Percentiles rank a stretch among this genome's conserved stretches.
Conservation (phyloP, 1,284 basidiomycete genomes). For the Omphalotus olearius region DNA sequence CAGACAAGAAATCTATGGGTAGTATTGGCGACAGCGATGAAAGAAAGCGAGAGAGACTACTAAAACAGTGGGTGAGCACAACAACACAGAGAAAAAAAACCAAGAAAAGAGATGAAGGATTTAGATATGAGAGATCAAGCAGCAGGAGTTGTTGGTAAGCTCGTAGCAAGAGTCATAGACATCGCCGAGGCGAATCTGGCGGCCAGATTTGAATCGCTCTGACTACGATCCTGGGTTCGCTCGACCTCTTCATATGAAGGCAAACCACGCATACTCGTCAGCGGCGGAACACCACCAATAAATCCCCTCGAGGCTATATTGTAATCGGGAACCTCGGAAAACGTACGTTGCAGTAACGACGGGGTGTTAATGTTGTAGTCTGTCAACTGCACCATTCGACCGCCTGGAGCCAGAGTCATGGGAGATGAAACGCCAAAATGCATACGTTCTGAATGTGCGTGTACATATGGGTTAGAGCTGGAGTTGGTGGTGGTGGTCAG, state of each 20-base stretch:
- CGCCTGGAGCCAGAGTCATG: background rate
- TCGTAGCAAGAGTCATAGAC: too few species aligned
- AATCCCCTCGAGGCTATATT: conserved; percentile 77
- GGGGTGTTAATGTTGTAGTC: conserved; percentile 16
- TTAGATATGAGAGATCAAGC: too few species aligned
- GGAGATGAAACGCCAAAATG: too few species aligned
- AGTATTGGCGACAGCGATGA: too few species aligned
- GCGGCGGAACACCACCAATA: conserved; percentile 81
- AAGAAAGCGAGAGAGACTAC: too few species aligned
- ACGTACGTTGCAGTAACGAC: conserved; percentile 39
- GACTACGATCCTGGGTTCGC: background rate
- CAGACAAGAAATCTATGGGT: too few species aligned
- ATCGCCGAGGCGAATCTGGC: background rate
- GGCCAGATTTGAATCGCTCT: background rate
- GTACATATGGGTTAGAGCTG: background rate
- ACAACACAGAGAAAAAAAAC: too few species aligned
- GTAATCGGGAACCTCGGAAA: conserved; percentile 82
- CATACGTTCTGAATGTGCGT: too few species aligned
- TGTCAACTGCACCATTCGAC: conserved; percentile 8
- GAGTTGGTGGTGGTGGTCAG: background rate
- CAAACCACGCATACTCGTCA: conserved; percentile 67
- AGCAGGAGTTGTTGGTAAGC: too few species aligned
- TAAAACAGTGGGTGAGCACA: too few species aligned
- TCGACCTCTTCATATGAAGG: conserved; percentile 76
- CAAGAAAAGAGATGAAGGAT: too few species aligned